Evolutionary conservation across 1,284 basidiomycete species (phyloP).

Genomic region (Thelephora terrestris): DNA sequence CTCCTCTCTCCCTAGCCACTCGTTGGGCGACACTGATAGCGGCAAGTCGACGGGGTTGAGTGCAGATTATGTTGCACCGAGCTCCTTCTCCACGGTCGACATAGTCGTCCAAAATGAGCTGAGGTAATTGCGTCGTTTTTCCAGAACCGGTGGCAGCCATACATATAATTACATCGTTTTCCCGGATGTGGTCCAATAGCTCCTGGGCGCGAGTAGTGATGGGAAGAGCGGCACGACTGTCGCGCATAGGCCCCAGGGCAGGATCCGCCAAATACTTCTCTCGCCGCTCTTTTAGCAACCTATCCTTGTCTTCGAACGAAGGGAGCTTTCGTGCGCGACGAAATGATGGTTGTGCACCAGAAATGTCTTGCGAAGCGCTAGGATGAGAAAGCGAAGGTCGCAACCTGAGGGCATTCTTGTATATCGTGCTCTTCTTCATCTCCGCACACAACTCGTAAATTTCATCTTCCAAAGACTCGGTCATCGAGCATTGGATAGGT

Average conservation of each 20-base stretch:
- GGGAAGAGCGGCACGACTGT: conserved; percentile 59
- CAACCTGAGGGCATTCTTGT: conserved; percentile 32
- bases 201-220: conserved; percentile 61
- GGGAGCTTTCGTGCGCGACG: conserved; percentile 6
- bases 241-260: conserved; percentile 55
- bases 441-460: conserved; percentile 67
- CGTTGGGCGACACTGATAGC: conserved; percentile 91
- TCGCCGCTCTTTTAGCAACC: conserved; percentile 42
- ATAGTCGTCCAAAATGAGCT: conserved; percentile 82
- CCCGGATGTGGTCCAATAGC: conserved; percentile 60
- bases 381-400: conserved; percentile 14
- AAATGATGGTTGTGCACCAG: conserved; percentile 4
- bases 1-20: conserved; percentile 84
- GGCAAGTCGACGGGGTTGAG: conserved; percentile 88
- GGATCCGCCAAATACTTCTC: conserved; percentile 59
- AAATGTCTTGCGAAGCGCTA: conserved; percentile 7
- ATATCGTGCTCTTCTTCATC: conserved; percentile 47
- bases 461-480: conserved; percentile 60
- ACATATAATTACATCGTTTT: conserved; percentile 84
- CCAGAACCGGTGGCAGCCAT: conserved; percentile 96
- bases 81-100: conserved; percentile 76
- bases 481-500: conserved; percentile 64
- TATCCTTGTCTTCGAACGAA: conserved; percentile 43
- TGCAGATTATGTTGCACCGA: conserved; percentile 87
- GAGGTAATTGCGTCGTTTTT: conserved; percentile 94